These are phyloP conservation scores for Auriculariales sp. DNA, from an alignment of 768 basidiomycete species.

Conservation along the genomic window DNA sequence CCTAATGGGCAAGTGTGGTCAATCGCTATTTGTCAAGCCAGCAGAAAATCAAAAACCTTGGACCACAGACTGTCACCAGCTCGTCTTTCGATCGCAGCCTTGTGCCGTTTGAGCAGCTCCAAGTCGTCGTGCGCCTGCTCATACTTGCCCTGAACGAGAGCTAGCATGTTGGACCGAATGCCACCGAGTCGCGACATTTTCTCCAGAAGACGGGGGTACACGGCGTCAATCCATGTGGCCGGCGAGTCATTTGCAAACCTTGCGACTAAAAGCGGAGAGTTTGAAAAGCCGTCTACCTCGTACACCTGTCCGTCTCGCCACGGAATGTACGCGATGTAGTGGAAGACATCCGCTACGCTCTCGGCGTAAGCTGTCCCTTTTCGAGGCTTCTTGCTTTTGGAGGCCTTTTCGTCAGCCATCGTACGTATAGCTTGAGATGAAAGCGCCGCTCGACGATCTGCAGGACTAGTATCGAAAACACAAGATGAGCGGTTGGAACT, in stretches of 20 bases:
- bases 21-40: neutral
- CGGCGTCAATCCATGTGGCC: constrained; percentile 44
- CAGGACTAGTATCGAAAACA: constrained; percentile 30
- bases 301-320: constrained; percentile 44
- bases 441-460: constrained; percentile 40
- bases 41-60: constrained; percentile 16
- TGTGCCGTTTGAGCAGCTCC: constrained; percentile 37
- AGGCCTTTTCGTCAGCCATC: constrained; percentile 14
- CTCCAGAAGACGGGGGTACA: constrained; percentile 40
- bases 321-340: constrained; percentile 54
- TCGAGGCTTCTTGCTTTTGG: constrained; percentile 22
- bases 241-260: constrained; percentile 2
- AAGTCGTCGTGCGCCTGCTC: constrained; percentile 34
- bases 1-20: no score
- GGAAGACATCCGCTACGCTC: constrained; percentile 34
- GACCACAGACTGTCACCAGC: constrained; percentile 26
- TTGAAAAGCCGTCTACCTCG: constrained; percentile 53
- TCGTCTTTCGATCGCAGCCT: constrained; percentile 27
- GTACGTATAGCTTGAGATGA: constrained; percentile 30
- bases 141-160: constrained; percentile 39
- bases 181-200: constrained; percentile 48
- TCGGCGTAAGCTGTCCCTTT: constrained; percentile 18
- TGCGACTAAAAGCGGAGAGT: constrained; percentile 45
- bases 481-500: neutral
- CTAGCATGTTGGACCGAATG: constrained; percentile 47